Conservation (phyloP, 1,284 basidiomycete species). For the Taiwanofungus camphoratus region DNA sequence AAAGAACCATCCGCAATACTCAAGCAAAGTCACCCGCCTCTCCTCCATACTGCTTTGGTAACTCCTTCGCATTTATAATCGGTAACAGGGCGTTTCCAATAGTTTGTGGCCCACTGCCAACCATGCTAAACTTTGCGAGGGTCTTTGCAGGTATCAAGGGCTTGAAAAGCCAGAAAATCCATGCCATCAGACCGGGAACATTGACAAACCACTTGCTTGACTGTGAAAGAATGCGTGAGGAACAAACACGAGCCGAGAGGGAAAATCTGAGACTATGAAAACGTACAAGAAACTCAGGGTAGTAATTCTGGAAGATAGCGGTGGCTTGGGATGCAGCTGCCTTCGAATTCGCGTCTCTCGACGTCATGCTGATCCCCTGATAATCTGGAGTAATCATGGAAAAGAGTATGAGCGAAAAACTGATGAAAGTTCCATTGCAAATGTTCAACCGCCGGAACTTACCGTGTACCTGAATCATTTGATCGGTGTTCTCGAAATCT, state of each 20-base stretch:
- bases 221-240: constrained; percentile 28
- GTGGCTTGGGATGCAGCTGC: constrained; percentile 66
- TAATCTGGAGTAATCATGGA: constrained; percentile 45
- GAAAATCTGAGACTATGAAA: neutral
- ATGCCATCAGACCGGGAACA: constrained; percentile 65
- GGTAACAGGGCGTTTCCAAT: constrained; percentile 55
- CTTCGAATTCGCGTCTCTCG: constrained; percentile 67
- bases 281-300: constrained; percentile 71
- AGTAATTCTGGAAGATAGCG: constrained; percentile 66
- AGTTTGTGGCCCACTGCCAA: constrained; percentile 53
- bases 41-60: constrained; percentile 69
- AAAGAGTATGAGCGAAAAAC: no score
- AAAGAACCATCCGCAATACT: neutral
- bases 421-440: no score
- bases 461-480: constrained; percentile 74
- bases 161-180: constrained; percentile 83
- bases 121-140: constrained; percentile 70
- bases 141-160: constrained; percentile 63
- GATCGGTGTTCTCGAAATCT: constrained; percentile 69
- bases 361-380: constrained; percentile 53
- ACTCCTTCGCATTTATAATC: constrained; percentile 45
- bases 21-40: constrained; percentile 25
- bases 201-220: constrained; percentile 75
- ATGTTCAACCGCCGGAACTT: constrained; percentile 13
- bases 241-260: neutral